Percentiles rank a stretch among this genome's conserved stretches.
phyloP scores from a whole-genome alignment of 495 filamentous ascomycete species.

The Annulohypoxylon stygium region DNA sequence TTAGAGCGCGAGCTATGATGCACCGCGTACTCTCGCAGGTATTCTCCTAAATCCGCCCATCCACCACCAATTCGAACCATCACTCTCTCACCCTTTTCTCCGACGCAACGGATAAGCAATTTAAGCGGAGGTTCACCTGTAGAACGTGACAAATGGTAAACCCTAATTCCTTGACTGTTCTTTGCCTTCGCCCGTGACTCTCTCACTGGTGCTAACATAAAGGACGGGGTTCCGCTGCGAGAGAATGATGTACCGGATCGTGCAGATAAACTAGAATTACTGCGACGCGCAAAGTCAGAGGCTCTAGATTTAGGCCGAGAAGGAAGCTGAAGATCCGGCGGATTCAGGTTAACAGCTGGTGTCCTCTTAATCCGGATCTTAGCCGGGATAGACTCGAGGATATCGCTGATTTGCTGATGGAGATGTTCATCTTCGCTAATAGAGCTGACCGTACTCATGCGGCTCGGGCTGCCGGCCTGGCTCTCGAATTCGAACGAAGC shows the following conservation, averaged over 20 bases:
- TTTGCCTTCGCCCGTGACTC: slow-evolving; percentile 59
- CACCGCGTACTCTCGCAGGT: slow-evolving; percentile 89
- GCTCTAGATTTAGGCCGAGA: slow-evolving; percentile 53
- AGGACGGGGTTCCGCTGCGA: slow-evolving; percentile 74
- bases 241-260: slow-evolving; percentile 54
- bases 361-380: slow-evolving; percentile 79
- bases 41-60: slow-evolving; percentile 95
- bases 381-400: slow-evolving; percentile 83
- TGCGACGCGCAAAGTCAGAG: slow-evolving; percentile 54
- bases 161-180: slow-evolving; percentile 77
- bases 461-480: slow-evolving; percentile 50
- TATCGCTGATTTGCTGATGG: slow-evolving; percentile 85
- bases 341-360: slow-evolving; percentile 62
- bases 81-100: slow-evolving; percentile 89
- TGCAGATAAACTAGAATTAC: slow-evolving; percentile 59
- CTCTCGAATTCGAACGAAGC: slow-evolving; percentile 54
- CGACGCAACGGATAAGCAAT: slow-evolving; percentile 91
- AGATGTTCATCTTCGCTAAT: slow-evolving; percentile 71
- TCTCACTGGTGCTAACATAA: slow-evolving; percentile 73
- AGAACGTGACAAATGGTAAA: slow-evolving; percentile 91
- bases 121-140: slow-evolving; percentile 89
- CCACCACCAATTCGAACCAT: slow-evolving; percentile 98
- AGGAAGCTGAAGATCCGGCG: slow-evolving; percentile 62
- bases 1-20: slow-evolving; percentile 81
- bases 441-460: slow-evolving; percentile 48